A percentile compares a stretch with the other conserved stretches of the same genome.
phyloP scores from a whole-genome alignment of 148 eudicot species.

The Cornus florida region DNA sequence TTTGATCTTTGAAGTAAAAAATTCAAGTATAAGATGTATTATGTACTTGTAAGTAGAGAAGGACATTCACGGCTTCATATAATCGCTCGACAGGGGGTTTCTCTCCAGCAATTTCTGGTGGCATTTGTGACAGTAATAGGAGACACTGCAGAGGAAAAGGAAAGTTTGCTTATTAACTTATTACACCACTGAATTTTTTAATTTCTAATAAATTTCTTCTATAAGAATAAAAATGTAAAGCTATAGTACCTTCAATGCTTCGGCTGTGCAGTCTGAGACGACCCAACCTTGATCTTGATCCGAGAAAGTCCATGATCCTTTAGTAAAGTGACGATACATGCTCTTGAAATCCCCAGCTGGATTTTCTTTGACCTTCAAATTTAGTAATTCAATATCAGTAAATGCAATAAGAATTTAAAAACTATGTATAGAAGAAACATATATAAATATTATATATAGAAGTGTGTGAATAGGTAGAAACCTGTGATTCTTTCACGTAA shows the following conservation, averaged over 20 bases:
- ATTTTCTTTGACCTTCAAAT: conserved; percentile 7
- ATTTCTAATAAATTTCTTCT: not conserved
- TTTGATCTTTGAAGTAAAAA: not conserved
- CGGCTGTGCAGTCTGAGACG: conserved; percentile 11
- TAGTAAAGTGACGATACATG: conserved; percentile 6
- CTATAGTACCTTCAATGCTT: not conserved
- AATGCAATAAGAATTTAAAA: too few species aligned
- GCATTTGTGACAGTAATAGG: conserved; percentile 7
- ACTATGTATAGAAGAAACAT: too few species aligned
- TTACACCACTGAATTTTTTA: not conserved
- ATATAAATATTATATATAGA: too few species aligned
- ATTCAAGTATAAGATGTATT: not conserved
- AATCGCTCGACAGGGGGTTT: not conserved
- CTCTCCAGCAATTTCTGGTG: conserved; percentile 1
- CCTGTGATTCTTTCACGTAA: conserved; percentile 18
- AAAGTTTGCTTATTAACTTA: not conserved
- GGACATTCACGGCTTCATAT: conserved; percentile 7
- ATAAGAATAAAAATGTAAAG: not conserved
- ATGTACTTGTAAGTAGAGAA: not conserved
- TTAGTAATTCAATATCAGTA: not conserved
- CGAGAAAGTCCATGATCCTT: conserved; percentile 10
- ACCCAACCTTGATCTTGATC: conserved; percentile 14
- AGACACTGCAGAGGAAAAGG: not conserved
- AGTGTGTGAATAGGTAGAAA: not conserved
- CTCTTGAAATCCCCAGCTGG: not conserved